A percentile compares a stretch with the other conserved stretches of the same genome.
Conservation (phyloP, 495 filamentous ascomycete species). For the Lasiosphaeriaceae sp. region DNA sequence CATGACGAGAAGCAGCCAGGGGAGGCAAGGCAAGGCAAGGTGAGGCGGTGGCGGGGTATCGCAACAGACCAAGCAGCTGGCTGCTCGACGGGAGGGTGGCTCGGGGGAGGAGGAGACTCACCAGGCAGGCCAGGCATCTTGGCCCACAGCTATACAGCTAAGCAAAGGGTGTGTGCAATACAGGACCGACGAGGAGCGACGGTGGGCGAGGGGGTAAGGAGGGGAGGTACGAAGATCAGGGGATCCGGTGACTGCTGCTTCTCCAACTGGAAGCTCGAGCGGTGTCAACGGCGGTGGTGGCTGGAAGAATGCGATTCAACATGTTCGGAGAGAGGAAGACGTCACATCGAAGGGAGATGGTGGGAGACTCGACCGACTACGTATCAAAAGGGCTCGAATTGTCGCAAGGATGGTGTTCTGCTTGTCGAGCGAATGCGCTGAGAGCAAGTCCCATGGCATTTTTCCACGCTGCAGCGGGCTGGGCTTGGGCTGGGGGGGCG, state of each 20-base stretch:
- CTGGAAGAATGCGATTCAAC: constrained; percentile 26
- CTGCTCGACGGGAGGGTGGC: not conserved
- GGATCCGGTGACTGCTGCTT: constrained; percentile 16
- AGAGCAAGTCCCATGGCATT: not conserved
- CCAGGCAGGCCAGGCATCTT: constrained; percentile 88
- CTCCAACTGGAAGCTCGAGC: constrained; percentile 31
- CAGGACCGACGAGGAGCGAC: not conserved
- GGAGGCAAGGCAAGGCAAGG: constrained; percentile 5
- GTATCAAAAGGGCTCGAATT: no score
- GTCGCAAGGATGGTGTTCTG: no score
- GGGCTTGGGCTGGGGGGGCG: not conserved
- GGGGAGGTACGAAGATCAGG: constrained; percentile 12
- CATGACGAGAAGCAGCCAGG: no score
- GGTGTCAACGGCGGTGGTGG: constrained; percentile 27
- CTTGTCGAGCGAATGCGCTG: not conserved
- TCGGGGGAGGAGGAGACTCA: constrained; percentile 40
- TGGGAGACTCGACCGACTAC: not conserved
- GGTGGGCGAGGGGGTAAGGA: not conserved
- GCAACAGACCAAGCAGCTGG: constrained; percentile 5
- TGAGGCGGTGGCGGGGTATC: constrained; percentile 1
- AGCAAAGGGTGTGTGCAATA: constrained; percentile 1
- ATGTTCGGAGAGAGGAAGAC: constrained; percentile 26
- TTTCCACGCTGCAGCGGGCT: not conserved
- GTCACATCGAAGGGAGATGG: constrained; percentile 24
- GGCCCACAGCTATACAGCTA: constrained; percentile 8